These are phyloP conservation scores for Telfairia occidentalis DNA, from an alignment of 331 rosid genomes.

Conservation along the genomic window DNA sequence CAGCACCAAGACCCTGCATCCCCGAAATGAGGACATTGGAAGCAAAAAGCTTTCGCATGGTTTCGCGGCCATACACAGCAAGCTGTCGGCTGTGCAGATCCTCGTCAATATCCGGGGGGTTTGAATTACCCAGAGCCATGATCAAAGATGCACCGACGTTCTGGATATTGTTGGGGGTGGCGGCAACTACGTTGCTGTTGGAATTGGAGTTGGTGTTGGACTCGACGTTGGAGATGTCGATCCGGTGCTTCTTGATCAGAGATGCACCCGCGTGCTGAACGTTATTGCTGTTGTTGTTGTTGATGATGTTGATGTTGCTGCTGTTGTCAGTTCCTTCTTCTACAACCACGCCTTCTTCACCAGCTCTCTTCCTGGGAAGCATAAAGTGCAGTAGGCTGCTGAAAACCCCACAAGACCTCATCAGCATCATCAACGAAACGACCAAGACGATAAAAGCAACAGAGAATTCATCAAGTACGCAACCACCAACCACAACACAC, in stretches of 20 bases:
- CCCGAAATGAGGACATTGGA: conserved; percentile 75
- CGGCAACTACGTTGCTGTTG: background rate
- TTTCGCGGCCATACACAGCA: conserved; percentile 92
- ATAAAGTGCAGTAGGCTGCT: conserved; percentile 83
- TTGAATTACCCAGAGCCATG: conserved; percentile 57
- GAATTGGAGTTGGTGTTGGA: conserved; percentile 15
- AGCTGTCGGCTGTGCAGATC: conserved; percentile 96
- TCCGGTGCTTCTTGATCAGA: conserved; percentile 48
- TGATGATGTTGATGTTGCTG: conserved; percentile 10
- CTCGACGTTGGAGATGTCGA: conserved; percentile 32
- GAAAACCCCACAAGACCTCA: conserved; percentile 28
- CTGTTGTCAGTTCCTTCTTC: conserved; percentile 33
- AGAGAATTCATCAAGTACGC: background rate
- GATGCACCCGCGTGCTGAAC: conserved; percentile 21
- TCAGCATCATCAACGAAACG: conserved; percentile 26
- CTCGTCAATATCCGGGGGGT: conserved; percentile 64
- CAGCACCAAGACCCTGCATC: conserved; percentile 90
- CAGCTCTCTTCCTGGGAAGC: conserved; percentile 94
- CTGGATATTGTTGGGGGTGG: conserved; percentile 20
- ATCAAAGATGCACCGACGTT: conserved; percentile 16
- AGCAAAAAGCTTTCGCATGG: conserved; percentile 77
- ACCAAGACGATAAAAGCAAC: conserved; percentile 16
- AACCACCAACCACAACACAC: background rate
- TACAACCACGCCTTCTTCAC: conserved; percentile 66
- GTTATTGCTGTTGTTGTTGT: conserved; percentile 12